These are phyloP conservation scores for Aspergillus calidoustus DNA, from an alignment of 2,329 filamentous ascomycete genomes.

Conservation along the genomic window DNA sequence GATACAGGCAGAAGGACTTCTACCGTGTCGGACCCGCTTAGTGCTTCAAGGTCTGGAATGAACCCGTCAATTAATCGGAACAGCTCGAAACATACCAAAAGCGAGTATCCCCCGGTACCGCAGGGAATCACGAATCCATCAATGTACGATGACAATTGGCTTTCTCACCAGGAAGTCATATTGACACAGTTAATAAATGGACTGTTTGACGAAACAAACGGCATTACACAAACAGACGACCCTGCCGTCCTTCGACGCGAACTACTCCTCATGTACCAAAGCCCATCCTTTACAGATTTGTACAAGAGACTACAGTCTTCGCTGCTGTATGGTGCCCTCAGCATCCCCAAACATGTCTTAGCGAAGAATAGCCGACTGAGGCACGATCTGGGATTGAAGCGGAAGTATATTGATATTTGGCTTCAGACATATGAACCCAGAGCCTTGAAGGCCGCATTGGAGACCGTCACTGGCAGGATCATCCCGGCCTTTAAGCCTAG, in stretches of 20 bases:
- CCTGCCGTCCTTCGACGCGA: conserved; percentile 48
- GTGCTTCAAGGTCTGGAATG: conserved; percentile 28
- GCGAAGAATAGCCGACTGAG: conserved; percentile 52
- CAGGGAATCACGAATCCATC: conserved; percentile 61
- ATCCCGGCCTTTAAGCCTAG: conserved; percentile 35
- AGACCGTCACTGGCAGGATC: conserved; percentile 63
- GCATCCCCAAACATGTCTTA: conserved; percentile 58
- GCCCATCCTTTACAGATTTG: conserved; percentile 54
- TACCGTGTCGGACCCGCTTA: conserved; percentile 21
- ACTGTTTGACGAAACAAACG: conserved; percentile 51
- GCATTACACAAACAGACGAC: conserved; percentile 26
- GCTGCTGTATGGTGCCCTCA: conserved; percentile 61
- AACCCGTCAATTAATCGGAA: conserved; percentile 40
- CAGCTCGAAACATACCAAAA: conserved; percentile 27
- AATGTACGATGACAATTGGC: conserved; percentile 67
- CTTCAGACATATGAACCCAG: conserved; percentile 60
- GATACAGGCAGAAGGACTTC: conserved; percentile 11
- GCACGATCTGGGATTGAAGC: conserved; percentile 62
- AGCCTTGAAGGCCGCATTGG: conserved; percentile 57
- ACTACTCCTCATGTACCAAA: conserved; percentile 60
- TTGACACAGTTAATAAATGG: conserved; percentile 65
- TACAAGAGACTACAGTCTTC: conserved; percentile 64
- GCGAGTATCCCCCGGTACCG: conserved; percentile 56
- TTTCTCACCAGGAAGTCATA: conserved; percentile 64
- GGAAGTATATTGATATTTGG: conserved; percentile 62